Percentiles rank a stretch among this genome's conserved stretches.
phyloP scores from a whole-genome alignment of 129 eudicot genomes.

The Gnaphalium uliginosum region DNA sequence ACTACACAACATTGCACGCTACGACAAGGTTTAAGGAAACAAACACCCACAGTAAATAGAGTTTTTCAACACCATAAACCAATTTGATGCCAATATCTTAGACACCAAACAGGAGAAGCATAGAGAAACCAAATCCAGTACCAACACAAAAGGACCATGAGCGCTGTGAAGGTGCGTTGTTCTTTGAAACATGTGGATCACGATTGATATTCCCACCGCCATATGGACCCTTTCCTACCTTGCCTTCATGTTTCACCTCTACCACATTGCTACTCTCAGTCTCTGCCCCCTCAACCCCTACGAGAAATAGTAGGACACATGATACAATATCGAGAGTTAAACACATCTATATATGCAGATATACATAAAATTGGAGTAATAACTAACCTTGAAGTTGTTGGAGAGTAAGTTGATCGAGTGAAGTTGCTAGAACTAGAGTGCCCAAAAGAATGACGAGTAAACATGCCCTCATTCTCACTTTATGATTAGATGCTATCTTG shows the following conservation, averaged over 20 bases:
- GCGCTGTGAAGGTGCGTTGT: slow-evolving; percentile 11
- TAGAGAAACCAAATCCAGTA: slow-evolving; percentile 8
- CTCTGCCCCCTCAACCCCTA: neutral
- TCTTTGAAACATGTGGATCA: slow-evolving; percentile 20
- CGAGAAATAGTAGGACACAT: neutral
- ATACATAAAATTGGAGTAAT: neutral
- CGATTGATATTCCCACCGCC: slow-evolving; percentile 32
- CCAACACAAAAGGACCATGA: neutral
- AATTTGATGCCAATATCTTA: slow-evolving; percentile 21
- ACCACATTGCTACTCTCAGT: neutral
- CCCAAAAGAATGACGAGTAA: slow-evolving; percentile 8
- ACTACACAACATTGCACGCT: neutral
- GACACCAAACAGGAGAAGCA: slow-evolving; percentile 5
- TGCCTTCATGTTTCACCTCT: neutral
- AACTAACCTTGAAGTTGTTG: slow-evolving; percentile 28
- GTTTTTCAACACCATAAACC: slow-evolving; percentile 1
- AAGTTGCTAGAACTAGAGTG: slow-evolving; percentile 3
- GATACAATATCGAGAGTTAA: neutral
- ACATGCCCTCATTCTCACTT: slow-evolving; percentile 23
- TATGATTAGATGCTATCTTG: neutral
- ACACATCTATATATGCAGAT: neutral
- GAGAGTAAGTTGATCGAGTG: slow-evolving; percentile 9
- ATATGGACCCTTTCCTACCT: slow-evolving; percentile 31
- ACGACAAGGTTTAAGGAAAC: neutral
- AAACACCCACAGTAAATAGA: neutral